Base-by-base conservation (phyloP, 805 yeast species). In the Pichia kluyveri region DNA sequence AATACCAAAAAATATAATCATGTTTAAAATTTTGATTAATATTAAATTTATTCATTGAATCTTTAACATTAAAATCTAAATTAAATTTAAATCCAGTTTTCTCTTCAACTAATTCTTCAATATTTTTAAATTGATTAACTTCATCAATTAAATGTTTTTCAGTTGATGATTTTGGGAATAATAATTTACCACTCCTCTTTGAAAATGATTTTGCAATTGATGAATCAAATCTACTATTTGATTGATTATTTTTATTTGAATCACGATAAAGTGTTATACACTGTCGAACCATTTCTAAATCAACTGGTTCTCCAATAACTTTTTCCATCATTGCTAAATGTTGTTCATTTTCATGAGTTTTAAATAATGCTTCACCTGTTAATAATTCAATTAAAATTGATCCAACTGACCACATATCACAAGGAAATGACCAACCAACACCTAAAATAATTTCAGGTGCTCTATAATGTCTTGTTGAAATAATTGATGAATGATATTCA, bases 381-480 rank as follows among this genome's bases (percentile, higher is more conserved):
- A 86, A 82, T 44, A 93, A 68, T 67, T 93, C 99, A 10, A 88
- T 90, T 36, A 93, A 68, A 15, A 93, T 87, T 64, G 98, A 91
- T 1, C 96, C 99, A 41, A 93, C 73, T 1, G 96, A 86, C 99
- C 99, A 93, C 69, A 91, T 71, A 63, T 93, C 99, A 64, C 98
- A 91, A 1, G 97, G 95, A 57, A 77, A 89, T 8, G 96, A 85
- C 98, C 99, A 93, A 18, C 97, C 96, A n/a, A 79, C 74, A 1
- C 96, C 96, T 31, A 93, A 68, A 1, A 91, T 88, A 53, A 93
- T 89, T 63, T 93, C 99, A 0, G 99, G 99, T 0, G 99, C 99
- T 46, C 99, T 71, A 65, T 93, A 93, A 65, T 93, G 99, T 44
- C 99, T 74, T 1, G 99, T 93, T 8, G 96, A 86, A 11, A 93